Evolutionary conservation across 1,284 basidiomycete genomes (phyloP).

Genomic region (Boletus albobrunnescens): DNA sequence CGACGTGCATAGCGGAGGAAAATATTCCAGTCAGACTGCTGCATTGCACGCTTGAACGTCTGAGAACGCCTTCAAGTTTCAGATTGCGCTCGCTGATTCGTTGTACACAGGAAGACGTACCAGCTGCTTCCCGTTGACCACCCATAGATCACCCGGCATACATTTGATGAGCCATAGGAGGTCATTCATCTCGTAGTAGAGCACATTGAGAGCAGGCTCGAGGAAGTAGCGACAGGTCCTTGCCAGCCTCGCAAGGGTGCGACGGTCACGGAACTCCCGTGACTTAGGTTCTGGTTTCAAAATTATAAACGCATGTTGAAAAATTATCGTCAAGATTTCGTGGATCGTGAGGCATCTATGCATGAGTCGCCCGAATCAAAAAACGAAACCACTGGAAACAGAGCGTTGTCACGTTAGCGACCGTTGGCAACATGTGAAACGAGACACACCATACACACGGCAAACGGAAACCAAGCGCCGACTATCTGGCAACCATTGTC

Average conservation of each 20-base stretch:
- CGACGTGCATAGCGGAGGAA: slow-evolving; percentile 30
- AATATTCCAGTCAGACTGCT: slow-evolving; percentile 25
- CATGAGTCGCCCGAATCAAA: slow-evolving; percentile 21
- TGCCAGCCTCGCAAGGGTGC: slow-evolving; percentile 31
- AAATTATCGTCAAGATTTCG: slow-evolving; percentile 31
- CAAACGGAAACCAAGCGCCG: slow-evolving; percentile 19
- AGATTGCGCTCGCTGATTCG: slow-evolving; percentile 4
- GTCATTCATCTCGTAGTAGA: slow-evolving; percentile 33
- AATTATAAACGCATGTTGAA: slow-evolving; percentile 30
- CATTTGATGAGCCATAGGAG: slow-evolving; percentile 33
- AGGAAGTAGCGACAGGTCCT: slow-evolving; percentile 32
- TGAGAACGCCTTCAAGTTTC: slow-evolving; percentile 7
- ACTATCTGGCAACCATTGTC: neutral
- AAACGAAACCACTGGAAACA: slow-evolving; percentile 16
- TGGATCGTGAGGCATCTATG: slow-evolving; percentile 31
- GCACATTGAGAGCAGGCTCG: slow-evolving; percentile 32
- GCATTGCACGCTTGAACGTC: slow-evolving; percentile 25
- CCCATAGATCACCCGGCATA: slow-evolving; percentile 31
- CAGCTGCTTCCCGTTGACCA: slow-evolving; percentile 31
- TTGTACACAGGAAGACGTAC: slow-evolving; percentile 9
- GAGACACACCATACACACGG: slow-evolving; percentile 25
- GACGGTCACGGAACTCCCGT: slow-evolving; percentile 26
- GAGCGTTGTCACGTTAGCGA: slow-evolving; percentile 5
- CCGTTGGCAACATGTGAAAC: neutral
- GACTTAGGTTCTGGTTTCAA: slow-evolving; percentile 29